phyloP scores from a whole-genome alignment of 768 basidiomycete species.

The Pleurotus tuoliensis region DNA sequence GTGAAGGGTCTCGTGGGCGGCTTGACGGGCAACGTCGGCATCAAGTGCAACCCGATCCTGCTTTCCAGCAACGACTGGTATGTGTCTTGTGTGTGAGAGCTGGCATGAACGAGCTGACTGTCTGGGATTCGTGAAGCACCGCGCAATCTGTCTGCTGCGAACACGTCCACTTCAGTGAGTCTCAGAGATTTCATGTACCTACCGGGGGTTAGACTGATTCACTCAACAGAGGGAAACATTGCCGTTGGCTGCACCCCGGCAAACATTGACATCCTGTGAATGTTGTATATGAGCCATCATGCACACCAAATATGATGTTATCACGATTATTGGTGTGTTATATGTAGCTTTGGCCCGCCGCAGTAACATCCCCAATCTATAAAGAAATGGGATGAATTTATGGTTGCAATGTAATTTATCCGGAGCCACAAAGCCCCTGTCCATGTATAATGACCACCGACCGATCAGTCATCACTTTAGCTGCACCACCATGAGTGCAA shows the following conservation, averaged over 20 bases:
- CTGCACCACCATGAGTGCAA: neutral
- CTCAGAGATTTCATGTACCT: neutral
- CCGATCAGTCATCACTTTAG: no score
- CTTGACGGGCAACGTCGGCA: neutral
- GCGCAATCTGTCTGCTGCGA: slow-evolving; percentile 3
- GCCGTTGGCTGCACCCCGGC: neutral
- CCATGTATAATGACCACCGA: no score
- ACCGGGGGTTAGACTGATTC: no score
- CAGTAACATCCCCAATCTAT: no score
- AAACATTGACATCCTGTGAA: neutral
- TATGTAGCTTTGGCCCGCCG: no score
- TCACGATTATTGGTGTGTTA: no score
- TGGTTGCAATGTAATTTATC: no score
- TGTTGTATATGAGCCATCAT: neutral
- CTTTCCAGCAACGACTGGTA: neutral
- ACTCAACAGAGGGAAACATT: neutral
- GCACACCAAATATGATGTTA: no score
- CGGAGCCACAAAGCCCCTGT: no score
- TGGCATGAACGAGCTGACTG: neutral
- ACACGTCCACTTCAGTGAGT: slow-evolving; percentile 6
- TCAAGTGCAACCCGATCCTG: slow-evolving; percentile 4
- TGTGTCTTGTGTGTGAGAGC: neutral
- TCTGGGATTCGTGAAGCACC: neutral
- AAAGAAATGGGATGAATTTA: no score
- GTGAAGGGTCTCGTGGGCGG: neutral